Percentiles rank a stretch among this genome's conserved stretches.
These are phyloP conservation scores for Verticillium nonalfalfae DNA, from an alignment of 2,329 filamentous ascomycete genomes.

Conservation along the genomic window DNA sequence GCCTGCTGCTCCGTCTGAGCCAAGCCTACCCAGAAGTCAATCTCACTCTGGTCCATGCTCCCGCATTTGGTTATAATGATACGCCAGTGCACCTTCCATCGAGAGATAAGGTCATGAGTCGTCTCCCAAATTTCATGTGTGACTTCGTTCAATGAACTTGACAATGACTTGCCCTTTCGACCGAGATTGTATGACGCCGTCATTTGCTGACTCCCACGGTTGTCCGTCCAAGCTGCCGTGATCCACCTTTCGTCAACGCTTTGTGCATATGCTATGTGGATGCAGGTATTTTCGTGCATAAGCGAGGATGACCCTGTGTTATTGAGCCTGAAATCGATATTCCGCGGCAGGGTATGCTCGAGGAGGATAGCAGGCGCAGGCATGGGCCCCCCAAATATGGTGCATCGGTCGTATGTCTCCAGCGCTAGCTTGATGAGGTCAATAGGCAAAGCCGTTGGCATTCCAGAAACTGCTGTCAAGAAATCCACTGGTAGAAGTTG, in stretches of 20 bases:
- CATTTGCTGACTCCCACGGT: slow-evolving; percentile 65
- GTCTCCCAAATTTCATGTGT: slow-evolving; percentile 72
- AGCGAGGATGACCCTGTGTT: slow-evolving; percentile 64
- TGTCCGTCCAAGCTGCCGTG: slow-evolving; percentile 76
- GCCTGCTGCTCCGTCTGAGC: slow-evolving; percentile 45
- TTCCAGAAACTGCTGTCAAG: slow-evolving; percentile 55
- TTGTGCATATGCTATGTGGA: slow-evolving; percentile 74
- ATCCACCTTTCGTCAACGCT: slow-evolving; percentile 75
- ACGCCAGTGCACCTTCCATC: slow-evolving; percentile 69
- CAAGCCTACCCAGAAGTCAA: slow-evolving; percentile 51
- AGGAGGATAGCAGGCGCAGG: slow-evolving; percentile 67
- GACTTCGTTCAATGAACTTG: slow-evolving; percentile 54
- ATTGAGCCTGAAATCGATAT: slow-evolving; percentile 69
- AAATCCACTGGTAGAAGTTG: slow-evolving; percentile 67
- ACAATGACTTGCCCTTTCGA: slow-evolving; percentile 45
- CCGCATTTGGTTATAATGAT: slow-evolving; percentile 69
- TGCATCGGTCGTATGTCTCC: slow-evolving; percentile 73
- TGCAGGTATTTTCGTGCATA: slow-evolving; percentile 70
- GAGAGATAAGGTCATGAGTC: slow-evolving; percentile 65
- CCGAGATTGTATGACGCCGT: slow-evolving; percentile 68
- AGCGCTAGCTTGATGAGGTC: slow-evolving; percentile 60
- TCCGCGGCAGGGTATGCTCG: slow-evolving; percentile 62
- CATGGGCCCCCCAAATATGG: slow-evolving; percentile 46
- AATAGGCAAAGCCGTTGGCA: slow-evolving; percentile 55
- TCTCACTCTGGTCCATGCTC: slow-evolving; percentile 59